Evolutionary conservation across 1,284 basidiomycete genomes (phyloP), one percentile per base, ranked within the genome.

Genomic region (Flammula alnicola): DNA sequence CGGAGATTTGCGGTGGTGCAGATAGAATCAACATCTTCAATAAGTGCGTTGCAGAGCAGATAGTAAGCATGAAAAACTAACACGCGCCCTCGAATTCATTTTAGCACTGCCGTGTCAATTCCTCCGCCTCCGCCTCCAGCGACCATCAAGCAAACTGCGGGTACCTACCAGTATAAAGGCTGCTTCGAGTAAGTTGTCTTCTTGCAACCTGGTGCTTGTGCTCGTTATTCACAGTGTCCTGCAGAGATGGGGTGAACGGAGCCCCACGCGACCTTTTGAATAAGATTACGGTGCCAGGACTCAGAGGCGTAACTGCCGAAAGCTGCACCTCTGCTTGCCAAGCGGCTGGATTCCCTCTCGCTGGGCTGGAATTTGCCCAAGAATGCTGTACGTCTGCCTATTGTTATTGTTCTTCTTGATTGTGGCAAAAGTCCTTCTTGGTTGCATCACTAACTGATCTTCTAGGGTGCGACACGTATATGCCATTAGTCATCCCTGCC

Each of bases 1-100:
- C 58, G 3, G 81, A 88, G 59, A 61, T 64, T 2, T 88, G 86
- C 57, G 86, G 86, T 41, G 81, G 80, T 2, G 72, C 72, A 1
- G 63, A 74, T 62, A 75, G 73, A 8, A 67, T 88, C 8, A 82
- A 78, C 56, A 63, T 88, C 4, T 87, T 79, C 66, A 23, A 17
- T 11, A n/a, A 19, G 43, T 46, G 30, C 9, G 35, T 37, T 14
- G 12, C n/a, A n/a, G n/a, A n/a, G n/a, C n/a, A n/a, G n/a, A n/a
- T n/a, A n/a, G n/a, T n/a, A n/a, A n/a, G n/a, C n/a, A n/a, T n/a
- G n/a, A n/a, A n/a, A n/a, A n/a, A n/a, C n/a, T n/a, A n/a, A n/a
- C n/a, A n/a, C n/a, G n/a, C n/a, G n/a, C n/a, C n/a, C n/a, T n/a
- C n/a, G n/a, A n/a, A n/a, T n/a, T n/a, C n/a, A n/a, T n/a, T n/a